Base-by-base conservation (phyloP, 495 filamentous ascomycete genomes). In the Xylaria acuta region DNA sequence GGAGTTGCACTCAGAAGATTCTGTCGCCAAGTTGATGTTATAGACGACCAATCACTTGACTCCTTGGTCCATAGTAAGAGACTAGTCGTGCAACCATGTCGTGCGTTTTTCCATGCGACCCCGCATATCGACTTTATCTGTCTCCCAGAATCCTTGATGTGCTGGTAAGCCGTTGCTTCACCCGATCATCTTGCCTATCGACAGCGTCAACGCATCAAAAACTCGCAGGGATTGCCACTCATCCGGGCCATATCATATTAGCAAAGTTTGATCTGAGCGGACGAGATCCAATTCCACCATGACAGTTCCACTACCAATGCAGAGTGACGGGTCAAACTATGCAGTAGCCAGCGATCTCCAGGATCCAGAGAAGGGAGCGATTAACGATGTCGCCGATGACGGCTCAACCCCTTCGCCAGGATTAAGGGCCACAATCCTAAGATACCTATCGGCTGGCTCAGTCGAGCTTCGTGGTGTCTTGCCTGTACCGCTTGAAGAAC, bases 401-500 rank as follows among this genome's bases (percentile, higher is more conserved):
- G 2, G 25, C 6, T 20, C 49, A n/a, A 20, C 30, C 30, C 49
- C 16, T 27, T 40, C 65, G 20, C n/a, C 30, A 5, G 36, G 49
- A 20, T 56, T 54, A 5, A 67, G 20, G 22, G 49, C 4, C 49
- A 41, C 30, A 4, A 20, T n/a, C 14, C 14, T 67, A 1, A 56
- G 16, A 43, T 56, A 54, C 49, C n/a, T 67, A 6, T 43, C 34
- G n/a, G n/a, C n/a, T 3, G 65, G 65, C 32, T 51, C 45, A 1
- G 77, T 85, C 16, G 84, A 88, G 75, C 77, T 83, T 34, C 80
- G 85, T 69, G 87, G 87, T 60, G 84, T 88, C 62, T 75, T 82
- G 49, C 86, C 86, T 1, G 83, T 89, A 36, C 83, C 87, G 0
- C 72, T 86, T 40, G 83, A 87, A 73, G 85, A 88, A 69, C 78